phyloP scores from a whole-genome alignment of 306 rosid genomes.

The Sicyos edulis region DNA sequence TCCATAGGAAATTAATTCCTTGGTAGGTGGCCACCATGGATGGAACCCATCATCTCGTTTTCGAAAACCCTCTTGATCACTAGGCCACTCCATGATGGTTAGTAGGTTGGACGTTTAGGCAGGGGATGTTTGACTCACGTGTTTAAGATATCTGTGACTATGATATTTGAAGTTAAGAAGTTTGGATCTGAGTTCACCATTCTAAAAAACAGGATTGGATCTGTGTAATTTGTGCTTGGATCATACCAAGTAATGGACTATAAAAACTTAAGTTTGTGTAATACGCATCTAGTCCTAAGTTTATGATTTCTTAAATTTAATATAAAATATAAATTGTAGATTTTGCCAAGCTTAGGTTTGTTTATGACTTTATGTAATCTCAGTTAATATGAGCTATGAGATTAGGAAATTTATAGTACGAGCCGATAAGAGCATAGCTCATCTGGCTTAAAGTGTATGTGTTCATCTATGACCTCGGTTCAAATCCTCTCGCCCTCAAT shows the following conservation, averaged over 20 bases:
- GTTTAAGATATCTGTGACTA: not conserved
- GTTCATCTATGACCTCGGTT: too few relatives aligned
- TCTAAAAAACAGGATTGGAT: too few relatives aligned
- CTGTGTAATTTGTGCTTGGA: not conserved
- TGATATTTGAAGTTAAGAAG: not conserved
- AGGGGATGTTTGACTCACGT: not conserved
- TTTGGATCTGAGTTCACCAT: not conserved
- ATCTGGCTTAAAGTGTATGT: too few relatives aligned
- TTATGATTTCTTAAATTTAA: not conserved
- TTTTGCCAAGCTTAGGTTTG: not conserved
- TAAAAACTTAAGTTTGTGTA: not conserved
- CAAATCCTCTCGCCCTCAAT: too few relatives aligned
- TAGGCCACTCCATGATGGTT: too few relatives aligned
- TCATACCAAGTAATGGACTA: not conserved
- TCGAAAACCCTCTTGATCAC: too few relatives aligned
- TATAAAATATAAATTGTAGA: not conserved
- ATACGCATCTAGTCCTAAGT: not conserved
- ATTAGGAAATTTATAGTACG: not conserved
- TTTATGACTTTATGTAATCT: not conserved
- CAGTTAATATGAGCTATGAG: not conserved
- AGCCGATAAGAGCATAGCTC: too few relatives aligned
- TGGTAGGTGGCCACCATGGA: too few relatives aligned
- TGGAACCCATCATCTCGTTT: too few relatives aligned
- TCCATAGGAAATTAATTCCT: too few relatives aligned
- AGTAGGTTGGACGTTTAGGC: not conserved